Evolutionary conservation across 768 basidiomycete genomes (phyloP).

Genomic region (Mycena galericulata): DNA sequence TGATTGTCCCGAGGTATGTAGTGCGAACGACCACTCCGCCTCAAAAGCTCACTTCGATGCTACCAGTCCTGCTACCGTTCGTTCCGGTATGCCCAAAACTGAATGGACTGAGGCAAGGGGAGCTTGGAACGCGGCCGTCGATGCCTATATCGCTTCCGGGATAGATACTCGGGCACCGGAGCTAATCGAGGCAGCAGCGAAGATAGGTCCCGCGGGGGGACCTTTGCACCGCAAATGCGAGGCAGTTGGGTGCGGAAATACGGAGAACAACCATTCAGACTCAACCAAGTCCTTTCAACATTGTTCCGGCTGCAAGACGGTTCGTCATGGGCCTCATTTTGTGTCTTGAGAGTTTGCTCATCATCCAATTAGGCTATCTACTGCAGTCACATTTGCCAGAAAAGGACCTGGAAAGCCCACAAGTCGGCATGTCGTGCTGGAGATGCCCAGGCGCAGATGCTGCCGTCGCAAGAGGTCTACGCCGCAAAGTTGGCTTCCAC

Average conservation of each 20-base stretch:
- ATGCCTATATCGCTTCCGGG: neutral
- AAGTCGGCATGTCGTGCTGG: too few species aligned
- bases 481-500: too few species aligned
- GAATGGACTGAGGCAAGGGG: neutral
- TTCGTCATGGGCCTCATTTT: neutral
- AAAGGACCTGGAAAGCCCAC: too few species aligned
- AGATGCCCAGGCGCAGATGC: too few species aligned
- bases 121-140: neutral
- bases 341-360: neutral
- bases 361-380: neutral
- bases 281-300: too few species aligned
- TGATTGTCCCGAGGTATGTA: neutral
- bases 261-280: neutral
- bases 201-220: neutral
- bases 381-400: too few species aligned
- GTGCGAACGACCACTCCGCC: accelerated
- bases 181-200: neutral
- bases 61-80: too few species aligned
- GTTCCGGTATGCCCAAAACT: neutral
- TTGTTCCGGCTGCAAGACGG: conserved; percentile 2
- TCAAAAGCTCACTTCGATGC: too few species aligned
- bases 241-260: neutral
- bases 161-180: neutral
- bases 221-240: neutral
- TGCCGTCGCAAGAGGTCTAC: too few species aligned